Evolutionary conservation across 108 stramenopile genomes (phyloP).

Genomic region (Aurantiochytrium sp.): DNA sequence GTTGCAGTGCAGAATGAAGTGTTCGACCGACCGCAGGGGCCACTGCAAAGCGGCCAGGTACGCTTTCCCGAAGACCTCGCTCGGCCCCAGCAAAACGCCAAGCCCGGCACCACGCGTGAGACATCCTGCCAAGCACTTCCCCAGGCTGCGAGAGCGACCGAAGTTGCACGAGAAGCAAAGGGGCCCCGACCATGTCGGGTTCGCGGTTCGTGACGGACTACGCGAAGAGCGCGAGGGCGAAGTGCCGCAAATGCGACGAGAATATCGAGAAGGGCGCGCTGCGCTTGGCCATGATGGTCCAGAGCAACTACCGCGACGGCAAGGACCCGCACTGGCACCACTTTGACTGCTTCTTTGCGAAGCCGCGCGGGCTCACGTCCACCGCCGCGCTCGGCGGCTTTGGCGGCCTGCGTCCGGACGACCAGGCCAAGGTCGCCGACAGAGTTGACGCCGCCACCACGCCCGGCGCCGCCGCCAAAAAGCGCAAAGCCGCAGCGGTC

Average conservation of each 20-base stretch:
- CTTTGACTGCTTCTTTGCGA: slow-evolving; percentile 4
- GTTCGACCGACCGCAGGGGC: too few relatives aligned
- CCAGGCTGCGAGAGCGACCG: too few relatives aligned
- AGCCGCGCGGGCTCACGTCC: not conserved
- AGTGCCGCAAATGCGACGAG: not conserved
- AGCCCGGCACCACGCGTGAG: too few relatives aligned
- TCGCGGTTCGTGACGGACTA: not conserved
- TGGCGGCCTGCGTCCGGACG: not conserved
- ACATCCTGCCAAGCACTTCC: too few relatives aligned
- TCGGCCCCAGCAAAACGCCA: too few relatives aligned
- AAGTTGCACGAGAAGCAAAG: too few relatives aligned
- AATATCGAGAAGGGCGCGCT: not conserved
- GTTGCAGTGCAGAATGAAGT: too few relatives aligned
- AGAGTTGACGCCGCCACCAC: not conserved
- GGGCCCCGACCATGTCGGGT: too few relatives aligned
- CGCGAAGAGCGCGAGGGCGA: not conserved
- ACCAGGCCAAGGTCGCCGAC: not conserved
- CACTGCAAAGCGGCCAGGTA: too few relatives aligned
- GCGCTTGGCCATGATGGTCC: not conserved
- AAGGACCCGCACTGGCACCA: slow-evolving; percentile 27
- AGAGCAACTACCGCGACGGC: not conserved
- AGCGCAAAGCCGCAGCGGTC: too few relatives aligned
- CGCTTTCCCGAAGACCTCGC: too few relatives aligned
- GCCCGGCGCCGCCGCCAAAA: too few relatives aligned
- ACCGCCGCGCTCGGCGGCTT: not conserved